phyloP scores from a whole-genome alignment of 306 rosid species.

The Dryas octopetala region DNA sequence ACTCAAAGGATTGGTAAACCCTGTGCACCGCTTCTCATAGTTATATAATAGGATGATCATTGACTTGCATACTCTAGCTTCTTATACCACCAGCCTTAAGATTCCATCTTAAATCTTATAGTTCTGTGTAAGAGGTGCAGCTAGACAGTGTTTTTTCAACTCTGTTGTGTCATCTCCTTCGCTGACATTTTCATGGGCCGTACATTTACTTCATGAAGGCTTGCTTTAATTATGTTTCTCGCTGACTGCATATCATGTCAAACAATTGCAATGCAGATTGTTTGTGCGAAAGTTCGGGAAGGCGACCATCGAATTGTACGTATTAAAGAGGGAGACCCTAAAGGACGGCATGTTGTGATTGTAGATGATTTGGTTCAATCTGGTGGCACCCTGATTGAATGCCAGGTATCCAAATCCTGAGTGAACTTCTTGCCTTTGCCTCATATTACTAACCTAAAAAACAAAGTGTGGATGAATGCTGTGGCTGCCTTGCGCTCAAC shows the following conservation, averaged over 20 bases:
- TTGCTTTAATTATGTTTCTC: background rate
- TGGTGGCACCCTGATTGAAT: slow-evolving; percentile 92
- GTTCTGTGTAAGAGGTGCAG: background rate
- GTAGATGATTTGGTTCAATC: slow-evolving; percentile 99
- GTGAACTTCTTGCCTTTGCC: slow-evolving; percentile 11
- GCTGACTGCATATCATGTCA: background rate
- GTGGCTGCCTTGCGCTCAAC: background rate
- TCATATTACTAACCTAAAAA: background rate
- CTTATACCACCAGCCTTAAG: background rate
- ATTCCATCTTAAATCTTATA: background rate
- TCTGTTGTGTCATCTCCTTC: background rate
- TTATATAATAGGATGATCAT: background rate
- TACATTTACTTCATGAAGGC: background rate
- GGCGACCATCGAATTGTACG: slow-evolving; percentile 91
- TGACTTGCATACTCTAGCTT: background rate
- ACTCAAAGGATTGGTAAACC: background rate
- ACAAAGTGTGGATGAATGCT: background rate
- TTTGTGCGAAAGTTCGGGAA: slow-evolving; percentile 98
- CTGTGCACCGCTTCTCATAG: background rate
- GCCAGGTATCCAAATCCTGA: slow-evolving; percentile 64
- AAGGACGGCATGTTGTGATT: slow-evolving; percentile 83
- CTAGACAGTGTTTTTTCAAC: background rate
- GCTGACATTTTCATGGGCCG: slow-evolving; percentile 9
- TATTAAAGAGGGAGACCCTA: slow-evolving; percentile 89
- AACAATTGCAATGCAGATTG: slow-evolving; percentile 54